Evolutionary conservation across 2,329 filamentous ascomycete genomes (phyloP), one percentile per base, ranked within the genome.

Genomic region (Nemania sp.): DNA sequence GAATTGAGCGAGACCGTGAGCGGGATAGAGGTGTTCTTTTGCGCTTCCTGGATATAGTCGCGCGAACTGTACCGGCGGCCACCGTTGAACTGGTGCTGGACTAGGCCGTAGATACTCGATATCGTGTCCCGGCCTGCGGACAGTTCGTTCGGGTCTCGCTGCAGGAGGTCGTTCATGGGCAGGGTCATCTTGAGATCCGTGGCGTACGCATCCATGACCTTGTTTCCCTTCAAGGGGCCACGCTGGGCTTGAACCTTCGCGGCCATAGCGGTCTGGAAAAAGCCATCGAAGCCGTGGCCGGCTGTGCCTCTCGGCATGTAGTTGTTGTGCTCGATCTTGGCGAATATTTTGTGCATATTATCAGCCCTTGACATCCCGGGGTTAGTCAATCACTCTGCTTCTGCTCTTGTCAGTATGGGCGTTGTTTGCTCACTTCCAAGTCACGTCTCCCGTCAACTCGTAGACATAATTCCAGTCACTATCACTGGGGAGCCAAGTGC

Each of bases 31-130:
- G 81, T 55, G 76, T 77, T 9, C 70, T 81, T 63, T 71, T 79
- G 67, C 76, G 75, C 53, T 63, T 82, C 60, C 72, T 79, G 32
- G 54, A 80, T 83, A 69, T 77, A 80, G 57, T 84, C 83, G 67
- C 76, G 81, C 42, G 81, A 76, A 55, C 81, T 83, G 35, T 74
- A 68, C 29, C 66, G 62, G 12, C 39, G 25, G 13, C 59, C 52
- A 37, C 39, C 57, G 11, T 10, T 60, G 25, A 53, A 62, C 17
- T 60, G 61, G 50, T 67, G 65, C 12, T 49, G 49, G 20, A 65
- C 64, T n/a, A 67, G 20, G 5, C 64, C 65, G 43, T 60, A 67
- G 20, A 63, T 53, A 12, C 64, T 65, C 0, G 53, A 54, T 1
- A 60, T 59, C 3, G 61, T 60, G 39, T 66, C 64, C 9, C 65